Evolutionary conservation across 805 yeast species (phyloP), one percentile per base, ranked within the genome.

Genomic region (Candida orba): DNA sequence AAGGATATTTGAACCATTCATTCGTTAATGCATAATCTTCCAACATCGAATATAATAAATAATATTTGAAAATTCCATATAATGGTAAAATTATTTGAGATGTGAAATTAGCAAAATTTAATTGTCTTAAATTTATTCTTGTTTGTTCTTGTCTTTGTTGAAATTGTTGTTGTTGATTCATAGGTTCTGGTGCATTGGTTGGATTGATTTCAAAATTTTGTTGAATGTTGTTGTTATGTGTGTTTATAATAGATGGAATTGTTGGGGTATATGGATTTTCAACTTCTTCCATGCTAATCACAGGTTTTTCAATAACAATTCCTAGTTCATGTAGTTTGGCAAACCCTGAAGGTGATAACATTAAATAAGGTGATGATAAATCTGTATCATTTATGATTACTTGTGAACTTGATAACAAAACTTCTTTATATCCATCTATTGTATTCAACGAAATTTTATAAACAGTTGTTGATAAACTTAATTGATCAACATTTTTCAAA

Each of bases 321-420:
- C 53, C 56, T 4, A 55, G 29, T 7, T 47, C 18, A n/a, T 25
- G 35, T 14, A 60, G 24, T 31, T 48, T 50, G 1, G 62, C 58
- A 15, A 46, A 40, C 0, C 63, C 65, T 3, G 63, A 40, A 7
- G 57, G 58, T 7, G 51, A 54, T 1, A 60, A 24, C 61, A 61
- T 54, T 8, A 59, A 18, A 44, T 58, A 59, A 2, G 58, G 57
- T n/a, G 40, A 42, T 2, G 36, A 24, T 4, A 57, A 55, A 31
- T 54, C 52, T 4, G 54, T 25, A n/a, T 52, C 47, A 32, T 60
- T 58, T 24, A 59, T 46, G 1, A 58, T 52, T 0, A 43, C 55
- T 36, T 60, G 58, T 1, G 57, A 50, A 2, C 57, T 41, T 3
- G 63, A 54, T 8, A 60, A 44, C 12, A n/a, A 25, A 2, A 57